Evolutionary conservation across 2,329 filamentous ascomycete genomes (phyloP), one percentile per base, ranked within the genome.

Genomic region (Teratosphaeria destructans): DNA sequence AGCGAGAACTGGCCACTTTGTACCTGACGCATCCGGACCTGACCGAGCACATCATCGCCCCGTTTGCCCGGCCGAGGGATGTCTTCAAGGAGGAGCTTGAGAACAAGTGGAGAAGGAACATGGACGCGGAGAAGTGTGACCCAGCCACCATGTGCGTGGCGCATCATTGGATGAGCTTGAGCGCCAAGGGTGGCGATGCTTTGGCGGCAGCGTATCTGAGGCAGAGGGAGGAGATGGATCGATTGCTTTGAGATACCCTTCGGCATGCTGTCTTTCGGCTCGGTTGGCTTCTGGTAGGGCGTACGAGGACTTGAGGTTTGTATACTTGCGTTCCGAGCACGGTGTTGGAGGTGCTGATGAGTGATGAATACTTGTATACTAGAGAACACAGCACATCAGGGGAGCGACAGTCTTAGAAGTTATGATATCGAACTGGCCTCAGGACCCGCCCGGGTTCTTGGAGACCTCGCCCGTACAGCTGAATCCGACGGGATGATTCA

Each of bases 151-250:
- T 97, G 89, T 96, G 92, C 68, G 84, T 96, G 60, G 93, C 93
- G 10, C 86, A 95, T 74, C 93, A 97, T 78, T 97, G 93, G 92
- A 96, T 97, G 91, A 90, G 93, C 76, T 80, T 89, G 65, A 91
- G 89, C 43, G 88, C 90, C 67, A 82, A 83, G 58, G 91, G 91
- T n/a, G 91, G 91, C 1, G 93, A 97, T 72, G 83, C 88, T 69
- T 78, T 95, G 66, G 93, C 93, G 23, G 86, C 85, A 71, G 88
- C 87, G 72, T 92, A 93, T 75, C 77, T 96, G 73, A 82, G 86
- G 64, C 89, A 95, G 75, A 75, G 82, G 54, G 81, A 83, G 67
- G 83, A 85, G 70, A 81, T 85, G 71, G 82, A 85, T 68, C 80
- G 77, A 55, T 34, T 62, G 23, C 57, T 56, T 14, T 61, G 59